phyloP scores from a whole-genome alignment of 768 basidiomycete species.

The Tylopilus balloui region DNA sequence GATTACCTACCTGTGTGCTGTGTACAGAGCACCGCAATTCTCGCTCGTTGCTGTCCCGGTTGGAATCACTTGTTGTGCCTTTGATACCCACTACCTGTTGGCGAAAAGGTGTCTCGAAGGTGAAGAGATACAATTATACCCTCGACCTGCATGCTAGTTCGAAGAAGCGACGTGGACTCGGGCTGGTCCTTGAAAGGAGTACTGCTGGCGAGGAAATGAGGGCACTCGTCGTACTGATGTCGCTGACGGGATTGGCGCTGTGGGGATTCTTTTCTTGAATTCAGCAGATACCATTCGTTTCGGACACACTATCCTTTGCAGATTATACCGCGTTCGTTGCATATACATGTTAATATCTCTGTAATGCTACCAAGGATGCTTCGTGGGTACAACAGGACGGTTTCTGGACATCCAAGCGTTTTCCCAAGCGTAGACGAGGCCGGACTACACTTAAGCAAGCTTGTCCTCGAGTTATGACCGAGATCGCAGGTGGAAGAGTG shows the following conservation, averaged over 20 bases:
- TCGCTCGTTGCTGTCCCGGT: constrained; percentile 27
- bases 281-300: background rate
- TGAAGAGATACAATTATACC: constrained; percentile 21
- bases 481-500: no score
- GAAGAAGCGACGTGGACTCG: constrained; percentile 38
- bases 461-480: no score
- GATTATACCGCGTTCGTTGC: background rate
- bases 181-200: constrained; percentile 52
- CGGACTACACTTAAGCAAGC: no score
- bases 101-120: constrained; percentile 32
- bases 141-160: constrained; percentile 32
- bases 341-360: background rate
- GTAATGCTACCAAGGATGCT: background rate
- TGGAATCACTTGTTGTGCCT: constrained; percentile 15
- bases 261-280: constrained; percentile 31
- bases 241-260: constrained; percentile 28
- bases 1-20: constrained; percentile 50
- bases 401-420: no score
- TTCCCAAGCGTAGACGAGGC: no score
- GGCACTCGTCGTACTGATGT: constrained; percentile 23
- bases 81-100: constrained; percentile 19
- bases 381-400: no score
- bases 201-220: constrained; percentile 65
- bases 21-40: constrained; percentile 45
- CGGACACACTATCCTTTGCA: background rate